Evolutionary conservation across 345 rosid species (phyloP).

Genomic region (Eucalyptus pumila): DNA sequence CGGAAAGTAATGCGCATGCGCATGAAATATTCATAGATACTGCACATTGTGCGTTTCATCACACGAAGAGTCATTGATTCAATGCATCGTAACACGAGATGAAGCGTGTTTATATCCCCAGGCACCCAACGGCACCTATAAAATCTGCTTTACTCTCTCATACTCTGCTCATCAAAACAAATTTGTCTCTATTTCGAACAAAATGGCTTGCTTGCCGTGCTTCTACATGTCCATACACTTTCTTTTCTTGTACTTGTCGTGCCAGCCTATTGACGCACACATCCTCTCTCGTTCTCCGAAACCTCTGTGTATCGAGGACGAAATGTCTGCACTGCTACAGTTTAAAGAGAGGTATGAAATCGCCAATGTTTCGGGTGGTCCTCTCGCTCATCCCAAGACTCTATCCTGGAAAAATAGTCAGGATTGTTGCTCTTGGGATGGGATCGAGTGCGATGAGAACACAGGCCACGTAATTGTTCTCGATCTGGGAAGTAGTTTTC

Average conservation of each 20-base stretch:
- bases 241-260: background rate
- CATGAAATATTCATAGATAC: too few relatives aligned
- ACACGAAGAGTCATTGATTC: background rate
- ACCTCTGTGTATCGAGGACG: background rate
- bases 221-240: background rate
- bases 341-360: background rate
- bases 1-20: too few relatives aligned
- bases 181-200: background rate
- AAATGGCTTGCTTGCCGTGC: background rate
- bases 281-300: background rate
- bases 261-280: background rate
- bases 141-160: background rate
- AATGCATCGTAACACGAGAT: background rate
- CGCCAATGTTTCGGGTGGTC: background rate
- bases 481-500: background rate
- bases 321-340: background rate
- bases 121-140: background rate
- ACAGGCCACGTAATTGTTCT: background rate
- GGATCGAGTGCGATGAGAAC: background rate
- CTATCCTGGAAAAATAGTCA: too few relatives aligned
- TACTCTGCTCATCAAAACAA: background rate
- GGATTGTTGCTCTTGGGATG: too few relatives aligned
- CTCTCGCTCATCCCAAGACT: too few relatives aligned
- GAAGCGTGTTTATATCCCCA: background rate
- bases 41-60: background rate